phyloP scores from a whole-genome alignment of 164 flowering plant species.

The Platanus orientalis region DNA sequence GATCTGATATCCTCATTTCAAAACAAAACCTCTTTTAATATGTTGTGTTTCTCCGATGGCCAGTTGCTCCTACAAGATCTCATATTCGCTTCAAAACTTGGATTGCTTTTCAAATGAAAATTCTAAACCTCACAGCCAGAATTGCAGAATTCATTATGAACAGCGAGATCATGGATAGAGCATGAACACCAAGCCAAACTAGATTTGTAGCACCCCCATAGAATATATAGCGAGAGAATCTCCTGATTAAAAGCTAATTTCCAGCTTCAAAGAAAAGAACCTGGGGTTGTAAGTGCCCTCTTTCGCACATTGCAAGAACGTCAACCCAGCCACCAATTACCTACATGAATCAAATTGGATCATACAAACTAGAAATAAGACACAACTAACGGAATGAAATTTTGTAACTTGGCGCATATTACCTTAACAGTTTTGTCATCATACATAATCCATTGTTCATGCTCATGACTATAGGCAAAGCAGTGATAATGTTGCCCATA shows the following conservation, averaged over 20 bases:
- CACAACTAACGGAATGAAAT: not conserved
- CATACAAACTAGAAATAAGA: slow-evolving; percentile 1
- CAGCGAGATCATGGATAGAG: not conserved
- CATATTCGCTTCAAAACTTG: slow-evolving; percentile 11
- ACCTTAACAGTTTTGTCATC: slow-evolving; percentile 97
- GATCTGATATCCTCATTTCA: slow-evolving; percentile 13
- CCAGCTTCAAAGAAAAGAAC: slow-evolving; percentile 93
- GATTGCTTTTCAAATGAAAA: not conserved
- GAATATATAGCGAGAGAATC: slow-evolving; percentile 12
- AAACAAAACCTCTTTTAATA: slow-evolving; percentile 14
- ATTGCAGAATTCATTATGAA: slow-evolving; percentile 7
- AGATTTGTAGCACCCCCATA: slow-evolving; percentile 14
- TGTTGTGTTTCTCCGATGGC: slow-evolving; percentile 7
- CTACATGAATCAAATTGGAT: slow-evolving; percentile 30
- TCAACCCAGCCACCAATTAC: slow-evolving; percentile 87
- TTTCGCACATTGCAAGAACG: slow-evolving; percentile 75
- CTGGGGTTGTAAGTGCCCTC: slow-evolving; percentile 95
- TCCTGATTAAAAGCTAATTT: slow-evolving; percentile 32
- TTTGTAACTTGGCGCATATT: slow-evolving; percentile 6
- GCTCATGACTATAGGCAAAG: slow-evolving; percentile 85
- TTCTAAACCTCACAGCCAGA: slow-evolving; percentile 2
- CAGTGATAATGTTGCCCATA: slow-evolving; percentile 98
- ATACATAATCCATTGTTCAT: slow-evolving; percentile 82
- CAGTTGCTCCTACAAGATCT: slow-evolving; percentile 19
- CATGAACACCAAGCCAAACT: slow-evolving; percentile 3